phyloP scores from a whole-genome alignment of 1,284 basidiomycete species.

The Rhodotorula sp. region DNA sequence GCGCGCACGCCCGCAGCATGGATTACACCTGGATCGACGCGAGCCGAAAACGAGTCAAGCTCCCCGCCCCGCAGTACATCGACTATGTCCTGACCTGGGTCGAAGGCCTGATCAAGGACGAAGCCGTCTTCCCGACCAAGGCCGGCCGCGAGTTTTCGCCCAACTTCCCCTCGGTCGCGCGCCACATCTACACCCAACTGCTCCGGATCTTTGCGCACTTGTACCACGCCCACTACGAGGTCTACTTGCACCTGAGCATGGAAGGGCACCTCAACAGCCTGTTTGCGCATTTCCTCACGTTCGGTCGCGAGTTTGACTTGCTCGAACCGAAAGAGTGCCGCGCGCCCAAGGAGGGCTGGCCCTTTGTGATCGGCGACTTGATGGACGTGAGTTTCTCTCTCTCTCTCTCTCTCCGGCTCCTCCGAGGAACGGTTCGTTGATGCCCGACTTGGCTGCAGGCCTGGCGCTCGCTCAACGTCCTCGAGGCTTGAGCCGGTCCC shows the following conservation, averaged over 20 bases:
- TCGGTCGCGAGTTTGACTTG: constrained; percentile 77
- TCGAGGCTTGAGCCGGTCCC: not conserved
- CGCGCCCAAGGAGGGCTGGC: constrained; percentile 51
- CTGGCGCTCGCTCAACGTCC: not conserved
- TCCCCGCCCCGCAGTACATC: constrained; percentile 94
- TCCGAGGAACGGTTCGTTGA: not conserved
- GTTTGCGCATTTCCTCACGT: constrained; percentile 94
- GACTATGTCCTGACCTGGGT: constrained; percentile 99
- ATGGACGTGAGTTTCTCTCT: constrained; percentile 42
- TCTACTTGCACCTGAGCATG: constrained; percentile 85
- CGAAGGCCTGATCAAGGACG: constrained; percentile 89
- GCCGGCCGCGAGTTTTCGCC: constrained; percentile 88
- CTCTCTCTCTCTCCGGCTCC: too few relatives aligned
- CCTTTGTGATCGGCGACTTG: constrained; percentile 46
- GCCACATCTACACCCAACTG: constrained; percentile 95
- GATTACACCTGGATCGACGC: constrained; percentile 99
- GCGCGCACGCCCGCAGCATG: constrained; percentile 58
- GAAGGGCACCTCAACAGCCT: constrained; percentile 98
- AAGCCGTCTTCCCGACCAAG: constrained; percentile 91
- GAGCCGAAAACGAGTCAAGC: constrained; percentile 85
- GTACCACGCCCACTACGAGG: constrained; percentile 90
- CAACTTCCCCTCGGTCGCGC: constrained; percentile 85
- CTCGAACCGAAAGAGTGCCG: constrained; percentile 69
- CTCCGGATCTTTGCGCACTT: constrained; percentile 96
- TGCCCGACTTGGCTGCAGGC: not conserved